These are phyloP conservation scores for Chlorella sp. DNA, from an alignment of 139 green algal genomes.

Conservation along the genomic window DNA sequence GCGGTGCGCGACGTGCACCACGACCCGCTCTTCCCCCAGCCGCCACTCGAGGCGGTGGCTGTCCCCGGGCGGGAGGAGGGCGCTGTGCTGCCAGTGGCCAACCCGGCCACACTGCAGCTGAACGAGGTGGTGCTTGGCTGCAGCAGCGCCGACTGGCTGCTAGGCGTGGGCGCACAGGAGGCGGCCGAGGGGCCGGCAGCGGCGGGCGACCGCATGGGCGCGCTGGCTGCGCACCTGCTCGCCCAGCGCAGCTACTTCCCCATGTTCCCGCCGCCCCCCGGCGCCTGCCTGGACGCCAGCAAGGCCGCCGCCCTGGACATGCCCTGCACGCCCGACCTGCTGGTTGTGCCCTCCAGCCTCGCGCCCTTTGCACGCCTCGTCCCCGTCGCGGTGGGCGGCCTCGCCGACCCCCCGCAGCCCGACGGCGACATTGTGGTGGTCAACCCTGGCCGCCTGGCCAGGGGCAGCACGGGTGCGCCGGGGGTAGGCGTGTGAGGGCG, in stretches of 20 bases:
- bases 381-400: background rate
- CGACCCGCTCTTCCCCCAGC: constrained; percentile 76
- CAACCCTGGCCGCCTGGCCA: constrained; percentile 81
- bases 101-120: constrained; percentile 47
- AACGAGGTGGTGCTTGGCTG: constrained; percentile 44
- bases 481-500: background rate
- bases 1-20: constrained; percentile 73
- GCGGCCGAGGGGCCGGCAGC: constrained; percentile 12
- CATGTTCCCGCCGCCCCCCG: constrained; percentile 77
- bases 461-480: constrained; percentile 47
- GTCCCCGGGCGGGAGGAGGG: background rate
- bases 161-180: constrained; percentile 49
- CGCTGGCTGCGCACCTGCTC: constrained; percentile 77
- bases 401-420: background rate
- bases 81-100: constrained; percentile 44
- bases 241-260: constrained; percentile 88
- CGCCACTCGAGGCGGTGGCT: constrained; percentile 56
- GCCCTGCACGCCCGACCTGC: constrained; percentile 73
- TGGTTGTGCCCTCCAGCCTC: constrained; percentile 93
- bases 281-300: constrained; percentile 75
- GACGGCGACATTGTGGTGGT: constrained; percentile 55
- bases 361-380: constrained; percentile 86
- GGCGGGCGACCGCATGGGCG: constrained; percentile 68
- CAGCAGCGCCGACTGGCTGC: constrained; percentile 57
- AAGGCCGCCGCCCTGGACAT: constrained; percentile 61